Evolutionary conservation across 2,329 filamentous ascomycete species (phyloP), one percentile per base, ranked within the genome.

Genomic region (Dryadomyces quercivorus): DNA sequence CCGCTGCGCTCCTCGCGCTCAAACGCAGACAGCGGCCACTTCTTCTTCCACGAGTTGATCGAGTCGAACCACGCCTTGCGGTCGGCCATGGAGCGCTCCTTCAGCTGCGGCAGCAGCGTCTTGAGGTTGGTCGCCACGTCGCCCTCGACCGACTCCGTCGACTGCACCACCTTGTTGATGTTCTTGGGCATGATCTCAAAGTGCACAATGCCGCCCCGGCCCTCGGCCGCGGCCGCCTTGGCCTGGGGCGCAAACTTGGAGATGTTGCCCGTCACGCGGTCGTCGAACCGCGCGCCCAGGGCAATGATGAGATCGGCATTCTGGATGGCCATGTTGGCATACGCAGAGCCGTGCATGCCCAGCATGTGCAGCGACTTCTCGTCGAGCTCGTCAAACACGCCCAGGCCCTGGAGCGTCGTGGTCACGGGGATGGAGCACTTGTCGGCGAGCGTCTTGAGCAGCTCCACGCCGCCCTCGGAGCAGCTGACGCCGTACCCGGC

Each of bases 161-260:
- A 91, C 72, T 97, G 89, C 15, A 98, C 86, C 45, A 97, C 91
- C 80, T 97, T 98, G 82, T 97, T 97, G 74, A 97, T 97, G 76
- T 98, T 97, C 84, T 98, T 98, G 63, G 93, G 92, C 85, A 97
- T 86, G 64, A 98, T 92, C 68, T 97, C 92, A 65, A 97, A 97
- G 71, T 98, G 92, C 16, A 97, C 81, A 63, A 98, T 97, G 65
- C 93, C 93, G 63, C 93, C 93, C 59, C 90, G 86, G 53, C 84
- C 84, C 72, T 95, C 88, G 12, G 80, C 76, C 5, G 89, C 92
- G 0, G 93, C 93, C 15, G 82, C 81, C 72, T 87, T 93, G 47
- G 93, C 93, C 52, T 81, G 81, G 3, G 93, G 93, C 0, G 91
- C 93, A 61, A 97, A 98, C 68, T 92, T 94, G 63, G 81, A 70